Evolutionary conservation across 2,329 filamentous ascomycete species (phyloP).

Genomic region (Cadophora malorum): DNA sequence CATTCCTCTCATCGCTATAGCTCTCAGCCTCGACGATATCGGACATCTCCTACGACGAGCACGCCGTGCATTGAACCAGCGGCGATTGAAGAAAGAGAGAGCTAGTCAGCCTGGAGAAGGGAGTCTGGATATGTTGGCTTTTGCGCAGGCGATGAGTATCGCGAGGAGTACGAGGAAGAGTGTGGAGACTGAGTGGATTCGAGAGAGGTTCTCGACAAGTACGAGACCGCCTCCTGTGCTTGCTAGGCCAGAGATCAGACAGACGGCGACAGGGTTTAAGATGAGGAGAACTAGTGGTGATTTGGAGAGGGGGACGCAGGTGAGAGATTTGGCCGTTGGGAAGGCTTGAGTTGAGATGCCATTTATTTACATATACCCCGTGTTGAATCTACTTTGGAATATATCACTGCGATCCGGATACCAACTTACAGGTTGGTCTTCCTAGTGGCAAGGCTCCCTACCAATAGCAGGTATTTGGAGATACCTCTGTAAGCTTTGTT

Average conservation of each 20-base stretch:
- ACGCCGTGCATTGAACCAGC: slow-evolving; percentile 12
- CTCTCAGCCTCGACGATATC: slow-evolving; percentile 39
- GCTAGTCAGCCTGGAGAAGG: slow-evolving; percentile 6
- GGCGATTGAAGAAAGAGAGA: slow-evolving; percentile 12
- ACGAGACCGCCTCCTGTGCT: slow-evolving; percentile 14
- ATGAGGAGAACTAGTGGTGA: slow-evolving; percentile 35
- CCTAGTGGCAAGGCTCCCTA: too few relatives aligned
- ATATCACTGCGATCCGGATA: too few relatives aligned
- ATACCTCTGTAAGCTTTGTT: too few relatives aligned
- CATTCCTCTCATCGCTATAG: slow-evolving; percentile 38
- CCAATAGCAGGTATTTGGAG: too few relatives aligned
- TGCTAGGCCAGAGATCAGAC: slow-evolving; percentile 20
- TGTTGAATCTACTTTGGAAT: too few relatives aligned
- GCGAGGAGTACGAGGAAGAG: slow-evolving; percentile 35
- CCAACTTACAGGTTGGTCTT: too few relatives aligned
- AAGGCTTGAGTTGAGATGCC: neutral
- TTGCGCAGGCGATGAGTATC: slow-evolving; percentile 35
- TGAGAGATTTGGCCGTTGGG: slow-evolving; percentile 4
- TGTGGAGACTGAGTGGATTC: slow-evolving; percentile 37
- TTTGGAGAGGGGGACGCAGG: slow-evolving; percentile 35
- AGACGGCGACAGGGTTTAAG: slow-evolving; percentile 35
- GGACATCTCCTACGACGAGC: slow-evolving; percentile 24
- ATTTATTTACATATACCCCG: neutral
- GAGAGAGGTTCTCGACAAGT: slow-evolving; percentile 29
- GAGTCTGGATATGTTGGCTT: slow-evolving; percentile 23